Evolutionary conservation across 371 early-diverging fungal genomes (phyloP), one percentile per base, ranked within the genome.

Genomic region (Apophysomyces elegans): DNA sequence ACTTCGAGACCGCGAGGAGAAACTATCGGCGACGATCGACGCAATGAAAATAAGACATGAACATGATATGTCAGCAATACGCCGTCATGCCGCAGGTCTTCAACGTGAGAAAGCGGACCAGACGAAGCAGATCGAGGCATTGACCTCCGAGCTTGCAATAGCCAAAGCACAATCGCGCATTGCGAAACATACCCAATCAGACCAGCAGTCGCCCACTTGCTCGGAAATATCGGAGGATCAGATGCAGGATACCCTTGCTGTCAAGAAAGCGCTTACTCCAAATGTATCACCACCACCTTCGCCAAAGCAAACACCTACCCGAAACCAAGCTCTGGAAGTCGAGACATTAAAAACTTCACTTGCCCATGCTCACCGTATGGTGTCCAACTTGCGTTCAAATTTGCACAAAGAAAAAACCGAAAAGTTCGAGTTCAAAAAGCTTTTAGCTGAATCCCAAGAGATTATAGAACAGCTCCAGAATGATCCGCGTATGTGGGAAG

Each of bases 91-190:
- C 6, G 80, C 84, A 26, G 76, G 78, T 11, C 70, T 90, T 12
- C 90, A 91, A 69, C 86, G 90, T 38, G 93, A 92, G 45, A 91
- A 90, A 67, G 62, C 80, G 7, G 85, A 86, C 18, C 74, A 88
- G 8, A 32, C 77, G 5, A 86, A 85, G 58, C 80, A 85, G 32
- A 75, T 87, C 13, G 90, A 91, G 21, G 83, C 88, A n/a, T 74
- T 91, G 21, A 81, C 80, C 7, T 77, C 72, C 13, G 88, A 89
- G 69, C 74, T 90, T 1, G 83, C 75, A 2, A 77, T 76, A 58
- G 77, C 78, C 32, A 81, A 78, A 56, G 78, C 81, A 14, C 78
- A 81, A 61, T 72, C 78, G 26, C 71, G 75, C 37, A 81, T 81
- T 54, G 65, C 68, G 11, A 78, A 76, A 39, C 72, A 72, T 58